These are phyloP conservation scores for Apiotrichum laibachii DNA, from an alignment of 1,284 basidiomycete species.

Conservation along the genomic window DNA sequence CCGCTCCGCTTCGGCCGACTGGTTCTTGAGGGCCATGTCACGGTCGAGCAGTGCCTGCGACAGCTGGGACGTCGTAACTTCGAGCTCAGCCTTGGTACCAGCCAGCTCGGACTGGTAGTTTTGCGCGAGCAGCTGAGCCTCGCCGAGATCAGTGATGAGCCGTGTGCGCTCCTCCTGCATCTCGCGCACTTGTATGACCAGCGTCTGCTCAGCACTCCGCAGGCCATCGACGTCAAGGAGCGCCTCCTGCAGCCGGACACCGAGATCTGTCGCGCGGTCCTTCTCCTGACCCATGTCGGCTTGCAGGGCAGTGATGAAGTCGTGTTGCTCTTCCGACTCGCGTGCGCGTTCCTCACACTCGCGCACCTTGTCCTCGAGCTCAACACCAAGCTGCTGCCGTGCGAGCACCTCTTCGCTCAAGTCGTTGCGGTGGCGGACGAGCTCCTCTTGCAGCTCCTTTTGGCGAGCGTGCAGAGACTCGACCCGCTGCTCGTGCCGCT, in stretches of 20 bases:
- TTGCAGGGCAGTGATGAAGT: slow-evolving; percentile 35
- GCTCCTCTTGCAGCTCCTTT: slow-evolving; percentile 57
- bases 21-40: slow-evolving; percentile 67
- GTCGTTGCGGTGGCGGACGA: slow-evolving; percentile 40
- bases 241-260: slow-evolving; percentile 58
- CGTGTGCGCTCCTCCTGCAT: slow-evolving; percentile 70
- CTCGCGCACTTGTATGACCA: slow-evolving; percentile 58
- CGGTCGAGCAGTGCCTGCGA: slow-evolving; percentile 67
- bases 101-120: slow-evolving; percentile 70
- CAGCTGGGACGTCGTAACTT: slow-evolving; percentile 58
- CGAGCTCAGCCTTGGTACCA: slow-evolving; percentile 44
- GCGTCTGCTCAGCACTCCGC: slow-evolving; percentile 57
- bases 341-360: slow-evolving; percentile 37
- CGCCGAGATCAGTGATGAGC: slow-evolving; percentile 67
- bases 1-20: slow-evolving; percentile 76
- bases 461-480: slow-evolving; percentile 66
- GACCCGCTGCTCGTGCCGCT: slow-evolving; percentile 61
- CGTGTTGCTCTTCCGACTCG: slow-evolving; percentile 36
- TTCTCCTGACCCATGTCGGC: slow-evolving; percentile 58
- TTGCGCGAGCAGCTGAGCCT: slow-evolving; percentile 67
- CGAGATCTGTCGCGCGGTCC: slow-evolving; percentile 58
- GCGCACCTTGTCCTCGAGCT: slow-evolving; percentile 34
- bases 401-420: slow-evolving; percentile 42
- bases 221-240: slow-evolving; percentile 61
- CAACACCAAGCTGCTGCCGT: slow-evolving; percentile 37